Percentiles rank a stretch among this genome's conserved stretches.
phyloP scores from a whole-genome alignment of 1,284 basidiomycete species.

The Trametes sp. region DNA sequence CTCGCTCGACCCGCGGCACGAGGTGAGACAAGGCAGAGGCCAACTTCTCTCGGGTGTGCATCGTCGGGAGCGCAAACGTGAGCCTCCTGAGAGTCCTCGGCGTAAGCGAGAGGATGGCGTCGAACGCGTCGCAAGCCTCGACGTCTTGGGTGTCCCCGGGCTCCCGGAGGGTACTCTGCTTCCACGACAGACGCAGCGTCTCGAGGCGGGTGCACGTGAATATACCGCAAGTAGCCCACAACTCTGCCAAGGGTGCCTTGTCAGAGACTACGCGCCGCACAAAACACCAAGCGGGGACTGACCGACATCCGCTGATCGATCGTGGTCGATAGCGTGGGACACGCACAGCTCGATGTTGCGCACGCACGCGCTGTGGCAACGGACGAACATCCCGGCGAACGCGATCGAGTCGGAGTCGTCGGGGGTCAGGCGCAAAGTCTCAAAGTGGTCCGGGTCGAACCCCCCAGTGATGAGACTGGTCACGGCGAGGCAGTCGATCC shows the following conservation, averaged over 20 bases:
- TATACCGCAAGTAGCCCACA: not conserved
- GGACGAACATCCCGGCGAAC: not conserved
- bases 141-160: not conserved
- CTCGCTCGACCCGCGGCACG: not conserved
- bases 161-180: not conserved
- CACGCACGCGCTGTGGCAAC: not conserved
- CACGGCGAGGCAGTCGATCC: not conserved
- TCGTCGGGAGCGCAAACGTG: not conserved
- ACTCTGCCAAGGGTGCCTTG: not conserved
- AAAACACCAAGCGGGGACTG: not conserved
- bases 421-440: not conserved
- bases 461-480: not conserved
- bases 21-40: not conserved
- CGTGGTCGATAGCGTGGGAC: not conserved
- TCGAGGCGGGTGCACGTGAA: not conserved
- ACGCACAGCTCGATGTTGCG: not conserved
- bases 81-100: not conserved
- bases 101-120: not conserved
- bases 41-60: not conserved
- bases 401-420: not conserved
- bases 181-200: not conserved
- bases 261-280: too few relatives aligned
- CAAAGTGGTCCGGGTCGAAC: not conserved
- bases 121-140: not conserved
- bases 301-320: not conserved